These are phyloP conservation scores for Pachysandra terminalis DNA, from an alignment of 164 flowering plant species.

Conservation along the genomic window DNA sequence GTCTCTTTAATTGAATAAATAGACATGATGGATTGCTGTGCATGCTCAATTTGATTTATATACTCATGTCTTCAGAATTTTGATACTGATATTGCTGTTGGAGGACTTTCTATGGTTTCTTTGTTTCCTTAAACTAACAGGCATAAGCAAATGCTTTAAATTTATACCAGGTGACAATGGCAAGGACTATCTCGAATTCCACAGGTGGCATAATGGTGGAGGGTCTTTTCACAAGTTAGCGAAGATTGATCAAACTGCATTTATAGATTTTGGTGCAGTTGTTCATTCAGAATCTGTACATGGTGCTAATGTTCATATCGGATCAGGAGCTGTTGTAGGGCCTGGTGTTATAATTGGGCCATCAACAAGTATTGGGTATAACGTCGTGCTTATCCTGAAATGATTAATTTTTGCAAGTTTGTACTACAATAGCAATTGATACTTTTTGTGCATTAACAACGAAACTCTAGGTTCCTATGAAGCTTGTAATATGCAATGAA, in stretches of 20 bases:
- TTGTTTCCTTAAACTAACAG: not conserved
- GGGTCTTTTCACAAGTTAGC: conserved; percentile 68
- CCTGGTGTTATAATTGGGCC: conserved; percentile 64
- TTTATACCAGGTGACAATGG: conserved; percentile 25
- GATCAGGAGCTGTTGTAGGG: conserved; percentile 80
- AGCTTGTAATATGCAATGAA: too few species aligned
- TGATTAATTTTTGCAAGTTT: not conserved
- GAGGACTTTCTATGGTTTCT: not conserved
- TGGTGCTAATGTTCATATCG: conserved; percentile 54
- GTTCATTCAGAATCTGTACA: conserved; percentile 57
- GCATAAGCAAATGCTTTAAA: conserved; percentile 7
- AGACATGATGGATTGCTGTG: too few species aligned
- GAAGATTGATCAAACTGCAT: conserved; percentile 49
- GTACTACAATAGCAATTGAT: not conserved
- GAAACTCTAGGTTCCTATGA: not conserved
- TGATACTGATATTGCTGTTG: too few species aligned
- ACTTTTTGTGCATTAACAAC: not conserved
- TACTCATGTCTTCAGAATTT: too few species aligned
- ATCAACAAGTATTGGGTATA: conserved; percentile 73
- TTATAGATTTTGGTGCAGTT: conserved; percentile 67
- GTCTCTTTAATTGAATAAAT: too few species aligned
- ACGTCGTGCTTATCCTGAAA: not conserved
- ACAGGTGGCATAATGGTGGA: conserved; percentile 79
- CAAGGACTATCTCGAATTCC: conserved; percentile 31
- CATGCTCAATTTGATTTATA: too few species aligned